phyloP scores from a whole-genome alignment of 208 protist species.

The Leishmania arabica region DNA sequence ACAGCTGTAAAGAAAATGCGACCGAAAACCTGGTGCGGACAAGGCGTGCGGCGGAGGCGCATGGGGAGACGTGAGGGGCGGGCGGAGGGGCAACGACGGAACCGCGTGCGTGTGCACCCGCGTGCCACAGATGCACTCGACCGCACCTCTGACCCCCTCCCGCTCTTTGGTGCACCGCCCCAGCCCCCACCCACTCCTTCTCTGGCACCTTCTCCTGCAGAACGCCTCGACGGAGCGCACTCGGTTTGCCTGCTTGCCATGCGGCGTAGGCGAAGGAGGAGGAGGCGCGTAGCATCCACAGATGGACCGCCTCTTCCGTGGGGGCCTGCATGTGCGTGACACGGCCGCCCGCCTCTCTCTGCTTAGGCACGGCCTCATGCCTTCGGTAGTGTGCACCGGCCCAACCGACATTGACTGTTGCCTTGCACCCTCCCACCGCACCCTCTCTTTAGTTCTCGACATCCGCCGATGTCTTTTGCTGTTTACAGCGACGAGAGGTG shows the following conservation, averaged over 20 bases:
- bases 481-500: not conserved
- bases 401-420: not conserved
- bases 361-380: not conserved
- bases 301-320: not conserved
- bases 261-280: not conserved
- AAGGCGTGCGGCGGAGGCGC: not conserved
- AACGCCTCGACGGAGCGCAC: not conserved
- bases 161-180: not conserved
- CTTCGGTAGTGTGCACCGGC: not conserved
- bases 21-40: not conserved
- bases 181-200: not conserved
- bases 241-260: not conserved
- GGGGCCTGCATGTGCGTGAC: not conserved
- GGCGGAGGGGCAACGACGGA: not conserved
- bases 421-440: not conserved
- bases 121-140: not conserved
- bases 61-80: not conserved
- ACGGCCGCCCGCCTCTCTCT: not conserved
- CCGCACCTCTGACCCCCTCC: not conserved
- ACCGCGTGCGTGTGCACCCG: not conserved
- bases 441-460: not conserved
- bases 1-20: not conserved
- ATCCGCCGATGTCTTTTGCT: not conserved
- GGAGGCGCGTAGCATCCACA: not conserved
- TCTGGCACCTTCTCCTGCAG: not conserved